phyloP scores from a whole-genome alignment of 495 filamentous ascomycete species.

The Penicillium maclennaniae region DNA sequence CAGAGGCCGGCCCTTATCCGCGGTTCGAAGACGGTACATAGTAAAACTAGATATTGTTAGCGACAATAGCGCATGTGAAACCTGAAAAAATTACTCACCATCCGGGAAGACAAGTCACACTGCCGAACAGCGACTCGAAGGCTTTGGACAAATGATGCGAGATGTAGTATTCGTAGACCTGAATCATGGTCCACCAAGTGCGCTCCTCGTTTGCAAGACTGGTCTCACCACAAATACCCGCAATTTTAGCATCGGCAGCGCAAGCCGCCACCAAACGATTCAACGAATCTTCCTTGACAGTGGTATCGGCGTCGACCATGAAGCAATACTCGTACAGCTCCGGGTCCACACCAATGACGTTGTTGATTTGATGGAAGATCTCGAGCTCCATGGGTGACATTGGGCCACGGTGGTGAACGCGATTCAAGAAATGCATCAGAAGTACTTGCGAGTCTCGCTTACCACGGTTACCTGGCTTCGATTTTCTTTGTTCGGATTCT shows the following conservation, averaged over 20 bases:
- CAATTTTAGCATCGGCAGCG: conserved; percentile 91
- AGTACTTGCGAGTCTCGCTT: conserved; percentile 96
- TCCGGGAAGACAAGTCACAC: conserved; percentile 95
- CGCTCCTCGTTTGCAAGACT: conserved; percentile 91
- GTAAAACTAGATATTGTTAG: conserved; percentile 69
- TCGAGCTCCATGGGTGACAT: conserved; percentile 97
- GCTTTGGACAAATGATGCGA: conserved; percentile 92
- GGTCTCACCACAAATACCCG: conserved; percentile 96
- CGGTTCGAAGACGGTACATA: conserved; percentile 95
- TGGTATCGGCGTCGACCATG: conserved; percentile 98
- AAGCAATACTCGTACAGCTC: conserved; percentile 96
- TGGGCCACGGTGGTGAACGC: conserved; percentile 86
- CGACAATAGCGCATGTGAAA: conserved; percentile 3
- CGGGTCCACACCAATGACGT: conserved; percentile 96
- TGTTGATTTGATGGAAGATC: conserved; percentile 98
- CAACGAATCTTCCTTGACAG: conserved; percentile 85
- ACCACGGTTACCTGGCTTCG: conserved; percentile 95
- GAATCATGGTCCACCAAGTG: conserved; percentile 99
- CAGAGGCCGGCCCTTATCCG: conserved; percentile 84
- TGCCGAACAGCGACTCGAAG: conserved; percentile 92
- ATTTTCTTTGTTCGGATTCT: conserved; percentile 84
- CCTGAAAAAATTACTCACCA: conserved; percentile 59
- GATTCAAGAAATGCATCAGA: conserved; percentile 85
- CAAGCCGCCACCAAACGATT: conserved; percentile 92
- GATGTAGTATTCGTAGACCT: conserved; percentile 98